Evolutionary conservation across 2,329 filamentous ascomycete genomes (phyloP).

Genomic region (Scorias spongiosa): DNA sequence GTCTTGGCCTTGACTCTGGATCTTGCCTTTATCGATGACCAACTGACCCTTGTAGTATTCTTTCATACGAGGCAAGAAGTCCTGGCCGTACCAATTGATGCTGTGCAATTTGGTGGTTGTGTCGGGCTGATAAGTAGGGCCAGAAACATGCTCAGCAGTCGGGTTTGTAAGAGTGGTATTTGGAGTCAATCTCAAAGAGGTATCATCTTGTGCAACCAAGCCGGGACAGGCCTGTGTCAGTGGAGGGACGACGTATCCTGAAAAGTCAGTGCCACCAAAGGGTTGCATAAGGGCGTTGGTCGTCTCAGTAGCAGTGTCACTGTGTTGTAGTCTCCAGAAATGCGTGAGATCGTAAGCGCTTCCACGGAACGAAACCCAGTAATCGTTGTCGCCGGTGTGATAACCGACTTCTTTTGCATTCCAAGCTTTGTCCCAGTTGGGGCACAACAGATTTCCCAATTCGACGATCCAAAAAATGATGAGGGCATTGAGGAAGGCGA

Average conservation of each 20-base stretch:
- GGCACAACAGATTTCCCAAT: constrained; percentile 75
- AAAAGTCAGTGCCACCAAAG: constrained; percentile 64
- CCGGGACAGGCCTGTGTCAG: constrained; percentile 59
- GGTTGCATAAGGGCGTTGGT: constrained; percentile 52
- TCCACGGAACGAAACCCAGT: constrained; percentile 75
- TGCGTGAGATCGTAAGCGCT: constrained; percentile 83
- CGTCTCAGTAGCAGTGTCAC: constrained; percentile 47
- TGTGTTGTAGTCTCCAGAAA: constrained; percentile 76
- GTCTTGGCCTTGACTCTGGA: constrained; percentile 51
- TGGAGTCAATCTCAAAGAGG: constrained; percentile 43
- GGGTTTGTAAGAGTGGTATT: constrained; percentile 46
- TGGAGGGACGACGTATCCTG: constrained; percentile 73
- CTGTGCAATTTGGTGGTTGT: constrained; percentile 39
- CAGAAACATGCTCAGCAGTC: constrained; percentile 51
- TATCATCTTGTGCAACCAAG: constrained; percentile 44
- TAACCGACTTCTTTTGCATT: constrained; percentile 49
- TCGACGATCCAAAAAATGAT: constrained; percentile 86
- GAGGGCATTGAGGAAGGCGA: constrained; percentile 62
- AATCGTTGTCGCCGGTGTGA: constrained; percentile 62
- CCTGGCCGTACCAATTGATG: constrained; percentile 60
- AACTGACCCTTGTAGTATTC: constrained; percentile 78
- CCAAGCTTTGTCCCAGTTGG: constrained; percentile 86
- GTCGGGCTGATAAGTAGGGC: constrained; percentile 40
- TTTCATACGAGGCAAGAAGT: constrained; percentile 64
- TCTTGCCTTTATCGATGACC: constrained; percentile 47